These are phyloP conservation scores for Capsicum pubescens DNA, from an alignment of 257 asterid species.

Conservation along the genomic window DNA sequence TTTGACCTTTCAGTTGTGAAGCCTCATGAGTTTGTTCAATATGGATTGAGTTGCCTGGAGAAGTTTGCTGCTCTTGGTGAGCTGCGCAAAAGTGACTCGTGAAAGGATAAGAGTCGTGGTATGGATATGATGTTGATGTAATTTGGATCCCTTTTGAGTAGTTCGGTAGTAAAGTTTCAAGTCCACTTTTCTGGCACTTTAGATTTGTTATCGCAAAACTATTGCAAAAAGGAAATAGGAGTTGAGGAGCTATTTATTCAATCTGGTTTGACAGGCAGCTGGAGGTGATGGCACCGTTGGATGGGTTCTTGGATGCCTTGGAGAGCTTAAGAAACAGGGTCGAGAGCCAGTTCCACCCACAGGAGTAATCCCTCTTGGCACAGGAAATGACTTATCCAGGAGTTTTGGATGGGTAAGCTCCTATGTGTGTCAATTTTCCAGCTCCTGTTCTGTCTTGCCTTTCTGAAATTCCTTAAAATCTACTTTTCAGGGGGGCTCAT, in stretches of 20 bases:
- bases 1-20: slow-evolving; percentile 85
- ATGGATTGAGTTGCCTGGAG: slow-evolving; percentile 94
- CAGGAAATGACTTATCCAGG: slow-evolving; percentile 96
- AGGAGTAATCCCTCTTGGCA: slow-evolving; percentile 92
- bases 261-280: slow-evolving; percentile 75
- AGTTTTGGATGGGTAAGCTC: slow-evolving; percentile 92
- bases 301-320: slow-evolving; percentile 97
- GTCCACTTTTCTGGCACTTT: slow-evolving; percentile 5
- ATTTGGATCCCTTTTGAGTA: slow-evolving; percentile 1
- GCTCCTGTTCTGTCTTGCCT: slow-evolving; percentile 19
- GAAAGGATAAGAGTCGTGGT: slow-evolving; percentile 95
- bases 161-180: neutral
- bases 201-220: neutral
- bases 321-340: slow-evolving; percentile 66
- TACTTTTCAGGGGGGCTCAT: slow-evolving; percentile 85
- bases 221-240: neutral
- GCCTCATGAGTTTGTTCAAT: slow-evolving; percentile 96
- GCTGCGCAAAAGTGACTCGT: slow-evolving; percentile 77
- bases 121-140: slow-evolving; percentile 38
- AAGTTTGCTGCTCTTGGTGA: slow-evolving; percentile 78
- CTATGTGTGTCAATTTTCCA: slow-evolving; percentile 31
- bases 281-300: slow-evolving; percentile 99
- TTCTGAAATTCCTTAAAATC: slow-evolving; percentile 25
- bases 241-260: neutral
- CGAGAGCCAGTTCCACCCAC: slow-evolving; percentile 85